A percentile compares a stretch with the other conserved stretches of the same genome.
These are phyloP conservation scores for Acorus calamus DNA, from an alignment of 106 monocot genomes.

Conservation along the genomic window DNA sequence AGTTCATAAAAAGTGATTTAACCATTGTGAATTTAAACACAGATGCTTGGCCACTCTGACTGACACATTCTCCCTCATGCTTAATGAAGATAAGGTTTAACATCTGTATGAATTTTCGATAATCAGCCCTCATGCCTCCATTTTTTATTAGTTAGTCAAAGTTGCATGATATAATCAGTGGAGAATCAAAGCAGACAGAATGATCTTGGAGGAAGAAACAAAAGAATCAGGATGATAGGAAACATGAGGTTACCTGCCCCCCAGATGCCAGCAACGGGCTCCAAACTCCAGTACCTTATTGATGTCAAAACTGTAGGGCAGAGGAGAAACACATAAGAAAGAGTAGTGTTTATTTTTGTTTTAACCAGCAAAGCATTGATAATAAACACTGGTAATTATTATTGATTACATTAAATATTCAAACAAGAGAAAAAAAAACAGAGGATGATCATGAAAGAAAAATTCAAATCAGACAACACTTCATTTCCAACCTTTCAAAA, in stretches of 20 bases:
- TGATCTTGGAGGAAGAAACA: background rate
- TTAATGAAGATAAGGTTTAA: no score
- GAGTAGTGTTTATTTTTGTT: background rate
- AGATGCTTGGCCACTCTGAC: no score
- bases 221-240: background rate
- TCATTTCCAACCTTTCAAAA: constrained; percentile 54
- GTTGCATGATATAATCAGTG: background rate
- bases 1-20: no score
- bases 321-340: constrained; percentile 1
- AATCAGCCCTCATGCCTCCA: no score
- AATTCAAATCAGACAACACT: background rate
- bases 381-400: background rate
- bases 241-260: constrained; percentile 60
- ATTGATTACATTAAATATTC: background rate
- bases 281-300: constrained; percentile 90
- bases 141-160: no score
- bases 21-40: no score
- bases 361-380: background rate
- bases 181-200: background rate
- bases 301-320: constrained; percentile 70
- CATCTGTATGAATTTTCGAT: no score
- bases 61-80: no score
- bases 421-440: background rate
- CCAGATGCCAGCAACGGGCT: constrained; percentile 83
- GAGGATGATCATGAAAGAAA: background rate